Base-by-base conservation (phyloP, 2,329 filamentous ascomycete species). In the Fusarium newnesense region DNA sequence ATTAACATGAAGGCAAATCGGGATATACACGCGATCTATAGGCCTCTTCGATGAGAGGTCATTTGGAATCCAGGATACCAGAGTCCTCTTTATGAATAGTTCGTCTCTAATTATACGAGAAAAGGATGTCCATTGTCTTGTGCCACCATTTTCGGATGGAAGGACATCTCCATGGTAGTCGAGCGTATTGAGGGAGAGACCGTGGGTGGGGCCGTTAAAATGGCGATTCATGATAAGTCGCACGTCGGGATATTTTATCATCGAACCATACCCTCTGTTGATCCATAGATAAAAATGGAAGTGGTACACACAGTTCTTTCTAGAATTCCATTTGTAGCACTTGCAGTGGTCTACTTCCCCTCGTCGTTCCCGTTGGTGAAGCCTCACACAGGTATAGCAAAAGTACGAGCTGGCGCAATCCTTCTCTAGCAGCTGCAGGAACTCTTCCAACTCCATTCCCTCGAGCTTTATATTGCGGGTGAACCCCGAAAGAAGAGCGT, bases 161-260 rank as follows among this genome's bases (percentile, higher is more conserved):
- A 1, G 11, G n/a, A n/a, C 5, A 4, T 28, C 2, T 4, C 26
- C 43, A 4, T 39, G 11, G 18, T 42, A 21, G 26, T 59, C 15
- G 12, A 67, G 39, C 0, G 7, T 46, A 11, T 46, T 19, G 24
- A 57, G n/a, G 5, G 54, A 19, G 10, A 70, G 37, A 10, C 68
- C 68, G 19, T 65, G 60, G 7, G 39, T 12, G 11, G 39, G 16
- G 13, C 68, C 68, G 21, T 70, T 57, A 15, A 70, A 42, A 34
- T 70, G 60, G 5, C 44, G 60, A 18, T 66, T 69, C 56, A 71
- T 69, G 10, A 71, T 30, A 11, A 71, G 56, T 15, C 52, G 44
- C 16, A 21, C 52, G n/a, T 67, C 32, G n/a, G 39, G 24, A 44
- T 50, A 50, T 30, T 1, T 37, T 24, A 49, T 37, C 8, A 1